Percentiles rank a stretch among this genome's conserved stretches.
These are phyloP conservation scores for Penicillium brevicompactum DNA, from an alignment of 2,329 filamentous ascomycete species.

Conservation along the genomic window DNA sequence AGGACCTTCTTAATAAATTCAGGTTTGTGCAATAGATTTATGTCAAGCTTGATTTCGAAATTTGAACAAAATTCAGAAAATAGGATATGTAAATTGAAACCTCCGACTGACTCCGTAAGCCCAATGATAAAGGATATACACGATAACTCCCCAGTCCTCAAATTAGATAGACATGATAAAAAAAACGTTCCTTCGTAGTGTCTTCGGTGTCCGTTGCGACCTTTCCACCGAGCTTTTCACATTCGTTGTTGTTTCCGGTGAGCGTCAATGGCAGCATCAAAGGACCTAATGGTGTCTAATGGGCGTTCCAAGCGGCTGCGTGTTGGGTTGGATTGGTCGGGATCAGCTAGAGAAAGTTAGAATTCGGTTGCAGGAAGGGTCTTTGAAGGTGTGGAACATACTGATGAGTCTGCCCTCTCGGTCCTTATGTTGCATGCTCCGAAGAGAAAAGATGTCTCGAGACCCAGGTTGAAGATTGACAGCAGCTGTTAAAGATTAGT, in stretches of 20 bases:
- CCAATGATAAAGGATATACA: not conserved
- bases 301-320: constrained; percentile 84
- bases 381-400: constrained; percentile 42
- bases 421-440: constrained; percentile 75
- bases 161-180: constrained; percentile 6
- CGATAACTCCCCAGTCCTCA: not conserved
- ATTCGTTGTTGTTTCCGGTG: constrained; percentile 49
- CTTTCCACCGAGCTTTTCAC: not conserved
- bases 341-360: constrained; percentile 66
- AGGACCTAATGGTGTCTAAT: constrained; percentile 86
- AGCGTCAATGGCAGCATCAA: constrained; percentile 84
- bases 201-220: not conserved
- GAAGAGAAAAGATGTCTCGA: constrained; percentile 63
- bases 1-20: too few relatives aligned
- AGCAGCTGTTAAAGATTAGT: constrained; percentile 24
- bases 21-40: too few relatives aligned
- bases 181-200: constrained; percentile 13
- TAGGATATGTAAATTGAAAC: not conserved
- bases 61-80: not conserved
- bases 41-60: too few relatives aligned
- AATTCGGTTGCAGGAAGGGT: not conserved
- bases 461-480: constrained; percentile 15
- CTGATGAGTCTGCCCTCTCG: constrained; percentile 75
- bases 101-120: not conserved
- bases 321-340: constrained; percentile 87